phyloP scores from a whole-genome alignment of 257 asterid genomes.

The Buddleja alternifolia region DNA sequence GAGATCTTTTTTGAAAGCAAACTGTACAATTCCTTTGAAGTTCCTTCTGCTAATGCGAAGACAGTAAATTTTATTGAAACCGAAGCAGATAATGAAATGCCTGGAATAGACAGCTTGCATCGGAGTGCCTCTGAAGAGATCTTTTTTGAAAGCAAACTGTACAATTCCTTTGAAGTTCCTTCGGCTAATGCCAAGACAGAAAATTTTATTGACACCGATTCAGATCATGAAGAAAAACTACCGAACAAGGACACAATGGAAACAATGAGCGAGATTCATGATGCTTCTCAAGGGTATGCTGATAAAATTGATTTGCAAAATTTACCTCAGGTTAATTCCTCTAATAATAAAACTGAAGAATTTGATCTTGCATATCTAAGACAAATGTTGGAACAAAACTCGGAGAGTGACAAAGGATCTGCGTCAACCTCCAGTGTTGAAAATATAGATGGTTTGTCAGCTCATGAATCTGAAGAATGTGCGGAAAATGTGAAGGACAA shows the following conservation, averaged over 20 bases:
- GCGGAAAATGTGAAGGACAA: conserved; percentile 36
- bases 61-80: too few relatives aligned
- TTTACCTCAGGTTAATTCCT: conserved; percentile 33
- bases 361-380: conserved; percentile 27
- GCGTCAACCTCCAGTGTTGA: conserved; percentile 41
- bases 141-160: conserved; percentile 33
- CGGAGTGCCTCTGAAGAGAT: conserved; percentile 51
- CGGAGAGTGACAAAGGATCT: conserved; percentile 53
- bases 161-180: conserved; percentile 38
- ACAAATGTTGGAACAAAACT: conserved; percentile 36
- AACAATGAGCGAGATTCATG: conserved; percentile 31
- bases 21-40: conserved; percentile 37
- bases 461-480: conserved; percentile 42
- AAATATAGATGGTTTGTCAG: conserved; percentile 34
- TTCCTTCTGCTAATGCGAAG: conserved; percentile 40
- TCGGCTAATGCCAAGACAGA: conserved; percentile 38
- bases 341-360: conserved; percentile 35
- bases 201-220: conserved; percentile 23
- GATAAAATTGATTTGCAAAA: conserved; percentile 25
- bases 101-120: conserved; percentile 33
- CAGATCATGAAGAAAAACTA: conserved; percentile 34
- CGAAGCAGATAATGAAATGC: conserved; percentile 40
- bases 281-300: conserved; percentile 28
- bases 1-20: conserved; percentile 37
- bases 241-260: conserved; percentile 36